Percentiles rank a stretch among this genome's conserved stretches.
Conservation (phyloP, 371 early-diverging fungal species). For the Syncephalis plumigaleata region DNA sequence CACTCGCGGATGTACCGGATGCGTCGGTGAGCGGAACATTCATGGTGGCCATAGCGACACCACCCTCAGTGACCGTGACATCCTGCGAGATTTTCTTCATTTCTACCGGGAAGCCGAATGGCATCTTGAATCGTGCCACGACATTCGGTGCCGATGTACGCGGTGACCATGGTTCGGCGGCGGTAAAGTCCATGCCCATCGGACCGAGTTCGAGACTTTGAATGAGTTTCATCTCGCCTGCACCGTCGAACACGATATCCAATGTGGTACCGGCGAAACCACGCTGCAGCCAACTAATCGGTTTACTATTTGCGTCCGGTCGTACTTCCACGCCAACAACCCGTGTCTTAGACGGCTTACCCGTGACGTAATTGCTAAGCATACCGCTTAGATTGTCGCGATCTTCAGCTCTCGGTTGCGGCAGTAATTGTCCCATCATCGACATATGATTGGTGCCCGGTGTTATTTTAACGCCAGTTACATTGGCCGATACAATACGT, state of each 20-base stretch:
- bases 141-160: constrained; percentile 1
- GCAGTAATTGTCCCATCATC: constrained; percentile 22
- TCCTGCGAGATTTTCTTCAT: constrained; percentile 8
- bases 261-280: constrained; percentile 5
- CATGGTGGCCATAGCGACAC: constrained; percentile 1
- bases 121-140: constrained; percentile 4
- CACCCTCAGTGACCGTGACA: constrained; percentile 4
- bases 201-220: constrained; percentile 2
- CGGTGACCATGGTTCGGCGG: constrained; percentile 1
- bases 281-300: constrained; percentile 7
- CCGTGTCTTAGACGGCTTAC: constrained; percentile 19
- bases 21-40: constrained; percentile 1
- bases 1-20: constrained; percentile 1
- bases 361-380: constrained; percentile 29
- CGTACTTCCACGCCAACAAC: constrained; percentile 8
- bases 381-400: constrained; percentile 20
- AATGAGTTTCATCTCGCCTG: constrained; percentile 1
- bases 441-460: constrained; percentile 21
- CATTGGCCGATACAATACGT: constrained; percentile 19
- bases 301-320: constrained; percentile 1
- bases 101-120: constrained; percentile 5
- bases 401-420: constrained; percentile 14
- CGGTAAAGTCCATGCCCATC: constrained; percentile 2
- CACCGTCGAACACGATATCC: constrained; percentile 3
- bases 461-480: constrained; percentile 16